Evolutionary conservation across 805 yeast species (phyloP).

Genomic region (Torulaspora delbrueckii): DNA sequence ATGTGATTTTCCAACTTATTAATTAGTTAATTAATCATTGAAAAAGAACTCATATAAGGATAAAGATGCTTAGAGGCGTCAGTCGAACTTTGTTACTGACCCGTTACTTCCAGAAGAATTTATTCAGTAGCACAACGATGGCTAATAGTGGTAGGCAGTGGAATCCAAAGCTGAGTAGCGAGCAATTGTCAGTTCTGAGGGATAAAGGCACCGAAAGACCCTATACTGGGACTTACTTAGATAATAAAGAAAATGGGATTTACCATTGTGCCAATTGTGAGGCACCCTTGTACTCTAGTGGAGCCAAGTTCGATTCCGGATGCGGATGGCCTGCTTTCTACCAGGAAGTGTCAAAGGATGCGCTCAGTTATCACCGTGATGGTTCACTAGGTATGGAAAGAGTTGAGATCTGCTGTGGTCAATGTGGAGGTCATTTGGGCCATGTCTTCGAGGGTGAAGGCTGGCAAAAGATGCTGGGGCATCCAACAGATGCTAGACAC

Average conservation of each 20-base stretch:
- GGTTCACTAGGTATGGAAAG: constrained; percentile 68
- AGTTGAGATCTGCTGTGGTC: constrained; percentile 81
- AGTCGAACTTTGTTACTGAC: neutral
- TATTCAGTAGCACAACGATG: neutral
- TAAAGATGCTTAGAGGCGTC: neutral
- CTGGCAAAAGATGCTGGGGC: constrained; percentile 41
- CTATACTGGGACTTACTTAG: constrained; percentile 38
- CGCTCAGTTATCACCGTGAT: constrained; percentile 62
- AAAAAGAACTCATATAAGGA: neutral
- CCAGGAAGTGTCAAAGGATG: constrained; percentile 72
- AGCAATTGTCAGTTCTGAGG: constrained; percentile 73
- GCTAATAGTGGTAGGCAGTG: constrained; percentile 38
- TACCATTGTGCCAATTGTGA: constrained; percentile 86
- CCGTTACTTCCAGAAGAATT: neutral
- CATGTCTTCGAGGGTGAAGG: constrained; percentile 96
- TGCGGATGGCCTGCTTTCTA: constrained; percentile 99
- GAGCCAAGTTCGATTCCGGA: constrained; percentile 79
- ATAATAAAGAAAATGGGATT: constrained; percentile 46
- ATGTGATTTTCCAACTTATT: neutral
- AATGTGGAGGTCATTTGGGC: constrained; percentile 93
- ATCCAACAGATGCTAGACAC: constrained; percentile 77
- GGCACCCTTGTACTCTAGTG: constrained; percentile 70
- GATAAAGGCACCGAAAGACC: constrained; percentile 50
- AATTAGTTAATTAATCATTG: neutral
- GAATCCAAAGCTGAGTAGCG: constrained; percentile 71